Evolutionary conservation across 1,284 basidiomycete genomes (phyloP).

Genomic region (Pterula multifida): DNA sequence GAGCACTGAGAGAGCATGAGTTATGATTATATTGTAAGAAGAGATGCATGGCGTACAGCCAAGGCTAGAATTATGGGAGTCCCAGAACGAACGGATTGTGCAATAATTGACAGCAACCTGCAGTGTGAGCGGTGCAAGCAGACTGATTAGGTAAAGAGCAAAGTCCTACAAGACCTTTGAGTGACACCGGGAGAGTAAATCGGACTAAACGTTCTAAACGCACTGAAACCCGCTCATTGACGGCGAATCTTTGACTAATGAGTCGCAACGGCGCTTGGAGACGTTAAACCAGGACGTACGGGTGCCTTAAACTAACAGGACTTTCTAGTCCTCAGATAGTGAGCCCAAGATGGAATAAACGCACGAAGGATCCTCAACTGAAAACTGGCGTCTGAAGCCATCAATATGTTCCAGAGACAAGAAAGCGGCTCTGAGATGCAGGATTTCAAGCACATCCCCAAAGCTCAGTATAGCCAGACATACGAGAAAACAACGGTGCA

Average conservation of each 20-base stretch:
- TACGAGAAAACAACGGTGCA: constrained; percentile 63
- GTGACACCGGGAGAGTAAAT: background rate
- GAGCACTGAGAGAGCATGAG: constrained; percentile 36
- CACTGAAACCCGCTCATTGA: constrained; percentile 78
- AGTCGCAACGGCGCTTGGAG: constrained; percentile 8
- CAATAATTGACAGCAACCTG: constrained; percentile 59
- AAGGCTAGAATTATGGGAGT: constrained; percentile 72
- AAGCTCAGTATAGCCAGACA: constrained; percentile 17
- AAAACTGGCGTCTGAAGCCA: constrained; percentile 81
- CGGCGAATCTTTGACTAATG: constrained; percentile 48
- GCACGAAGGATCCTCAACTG: constrained; percentile 67
- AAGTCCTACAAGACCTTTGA: constrained; percentile 24
- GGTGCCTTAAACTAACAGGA: constrained; percentile 30
- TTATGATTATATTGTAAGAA: constrained; percentile 11
- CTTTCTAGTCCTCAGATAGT: constrained; percentile 1
- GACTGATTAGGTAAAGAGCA: constrained; percentile 56
- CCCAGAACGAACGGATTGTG: constrained; percentile 76
- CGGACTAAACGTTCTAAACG: constrained; percentile 14
- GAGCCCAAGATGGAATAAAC: constrained; percentile 17
- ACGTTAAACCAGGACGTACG: constrained; percentile 28
- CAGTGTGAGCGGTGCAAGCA: constrained; percentile 56
- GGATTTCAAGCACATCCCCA: constrained; percentile 5
- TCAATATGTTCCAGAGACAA: constrained; percentile 59
- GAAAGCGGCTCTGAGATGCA: constrained; percentile 41
- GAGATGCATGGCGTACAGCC: constrained; percentile 41